phyloP scores from a whole-genome alignment of 176 grass and related monocot species.

The Oryza meyeriana region DNA sequence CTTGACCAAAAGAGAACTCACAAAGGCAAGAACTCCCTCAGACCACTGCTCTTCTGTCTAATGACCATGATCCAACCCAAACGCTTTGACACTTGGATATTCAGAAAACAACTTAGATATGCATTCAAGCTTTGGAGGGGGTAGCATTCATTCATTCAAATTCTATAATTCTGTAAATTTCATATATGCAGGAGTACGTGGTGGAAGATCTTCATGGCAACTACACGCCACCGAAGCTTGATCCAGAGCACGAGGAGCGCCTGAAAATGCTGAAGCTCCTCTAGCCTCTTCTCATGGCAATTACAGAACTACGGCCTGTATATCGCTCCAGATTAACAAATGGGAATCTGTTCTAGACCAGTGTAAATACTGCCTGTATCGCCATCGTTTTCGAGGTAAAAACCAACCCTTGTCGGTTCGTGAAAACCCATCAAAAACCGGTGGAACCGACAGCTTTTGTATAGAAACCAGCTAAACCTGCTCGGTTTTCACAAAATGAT shows the following conservation, averaged over 20 bases:
- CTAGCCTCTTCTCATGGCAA: constrained; percentile 19
- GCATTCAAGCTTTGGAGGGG: neutral
- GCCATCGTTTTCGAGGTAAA: no score
- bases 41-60: neutral
- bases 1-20: constrained; percentile 92
- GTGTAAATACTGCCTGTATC: constrained; percentile 1
- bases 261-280: constrained; percentile 88
- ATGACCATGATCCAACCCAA: neutral
- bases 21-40: constrained; percentile 56
- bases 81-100: neutral
- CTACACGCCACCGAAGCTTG: constrained; percentile 78
- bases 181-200: constrained; percentile 70
- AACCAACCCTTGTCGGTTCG: no score
- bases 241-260: constrained; percentile 76
- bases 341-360: neutral
- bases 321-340: neutral
- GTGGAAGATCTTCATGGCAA: constrained; percentile 82
- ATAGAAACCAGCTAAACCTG: no score
- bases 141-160: neutral
- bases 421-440: no score
- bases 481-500: no score
- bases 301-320: neutral
- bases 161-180: neutral
- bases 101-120: neutral
- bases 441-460: no score